Evolutionary conservation across 228 moss, liverwort and hornwort species (phyloP), one percentile per base, ranked within the genome.

Genomic region (Sphagnum fallax): DNA sequence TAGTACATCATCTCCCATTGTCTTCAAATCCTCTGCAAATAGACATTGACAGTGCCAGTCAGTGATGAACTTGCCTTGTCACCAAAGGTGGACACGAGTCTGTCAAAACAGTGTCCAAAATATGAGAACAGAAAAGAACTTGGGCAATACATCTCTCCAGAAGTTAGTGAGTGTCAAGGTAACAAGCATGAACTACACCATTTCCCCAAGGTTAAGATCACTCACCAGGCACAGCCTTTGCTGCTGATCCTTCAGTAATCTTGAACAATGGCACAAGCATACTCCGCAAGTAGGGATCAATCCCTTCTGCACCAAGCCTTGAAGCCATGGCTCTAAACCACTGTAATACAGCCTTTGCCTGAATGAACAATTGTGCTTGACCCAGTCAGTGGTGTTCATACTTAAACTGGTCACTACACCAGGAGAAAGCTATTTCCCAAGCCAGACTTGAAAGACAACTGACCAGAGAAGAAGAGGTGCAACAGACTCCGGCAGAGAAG

Each of bases 321-420:
- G 77, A 68, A 65, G 92, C 82, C 85, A 98, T 89, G 11, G 85
- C 87, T 62, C 85, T 74, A 81, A 88, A 98, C 91, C 92, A 98
- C n/a, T 77, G 85, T 68, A 98, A 73, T 61, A 91, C 80, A n/a
- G 91, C 90, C 80, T 84, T 92, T 8, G 89, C 85, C 93, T 98
- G 81, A 64, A 57, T 72, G 32, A 32, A 32, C 32, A 32, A 32
- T 32, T 32, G 32, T 32, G 32, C 32, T 32, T 32, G 32, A 14
- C 65, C 10, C 50, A 53, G 7, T 16, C 12, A 10, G 15, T 9
- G 16, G 14, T 1, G 15, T 65, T n/a, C 64, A 65, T 9, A 10
- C 47, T 65, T 10, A 65, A 65, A 65, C 15, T n/a, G 4, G 18
- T 14, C 14, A 65, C 1, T n/a, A 65, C 10, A 10, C 47, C 47